These are phyloP conservation scores for Pleomassaria siparia DNA, from an alignment of 2,329 filamentous ascomycete genomes.

Conservation along the genomic window DNA sequence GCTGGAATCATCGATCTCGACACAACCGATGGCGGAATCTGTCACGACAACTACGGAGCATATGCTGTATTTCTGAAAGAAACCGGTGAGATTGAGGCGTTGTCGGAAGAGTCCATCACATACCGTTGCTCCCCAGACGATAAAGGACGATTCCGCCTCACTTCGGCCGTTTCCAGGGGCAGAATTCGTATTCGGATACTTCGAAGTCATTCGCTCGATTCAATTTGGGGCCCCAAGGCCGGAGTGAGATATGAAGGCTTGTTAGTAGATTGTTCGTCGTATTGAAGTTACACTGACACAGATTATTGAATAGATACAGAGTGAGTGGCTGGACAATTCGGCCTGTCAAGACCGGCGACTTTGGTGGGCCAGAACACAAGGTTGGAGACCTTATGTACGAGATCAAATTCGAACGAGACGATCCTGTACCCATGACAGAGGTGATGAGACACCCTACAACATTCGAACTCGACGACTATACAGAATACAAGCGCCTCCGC, in stretches of 20 bases:
- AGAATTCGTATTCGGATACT: slow-evolving; percentile 48
- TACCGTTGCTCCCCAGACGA: slow-evolving; percentile 46
- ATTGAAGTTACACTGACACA: neutral
- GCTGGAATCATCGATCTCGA: slow-evolving; percentile 51
- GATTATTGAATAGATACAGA: slow-evolving; percentile 22
- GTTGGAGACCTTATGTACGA: slow-evolving; percentile 40
- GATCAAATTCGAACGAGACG: slow-evolving; percentile 43
- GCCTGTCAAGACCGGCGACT: slow-evolving; percentile 19
- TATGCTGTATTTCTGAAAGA: slow-evolving; percentile 50
- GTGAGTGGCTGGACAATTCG: slow-evolving; percentile 47
- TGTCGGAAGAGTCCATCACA: slow-evolving; percentile 40
- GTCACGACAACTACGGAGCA: slow-evolving; percentile 44
- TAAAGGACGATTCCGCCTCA: slow-evolving; percentile 48
- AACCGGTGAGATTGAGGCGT: slow-evolving; percentile 41
- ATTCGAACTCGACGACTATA: slow-evolving; percentile 52
- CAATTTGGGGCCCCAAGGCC: slow-evolving; percentile 49
- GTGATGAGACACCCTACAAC: slow-evolving; percentile 44
- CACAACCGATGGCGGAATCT: slow-evolving; percentile 46
- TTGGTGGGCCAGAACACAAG: slow-evolving; percentile 16
- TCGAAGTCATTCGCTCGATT: slow-evolving; percentile 47
- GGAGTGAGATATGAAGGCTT: slow-evolving; percentile 53
- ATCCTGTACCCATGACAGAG: slow-evolving; percentile 37
- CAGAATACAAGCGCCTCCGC: slow-evolving; percentile 49
- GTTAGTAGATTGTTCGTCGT: slow-evolving; percentile 32
- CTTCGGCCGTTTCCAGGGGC: slow-evolving; percentile 43